These are phyloP conservation scores for Brassica napus DNA, from an alignment of 345 rosid genomes.

Conservation along the genomic window DNA sequence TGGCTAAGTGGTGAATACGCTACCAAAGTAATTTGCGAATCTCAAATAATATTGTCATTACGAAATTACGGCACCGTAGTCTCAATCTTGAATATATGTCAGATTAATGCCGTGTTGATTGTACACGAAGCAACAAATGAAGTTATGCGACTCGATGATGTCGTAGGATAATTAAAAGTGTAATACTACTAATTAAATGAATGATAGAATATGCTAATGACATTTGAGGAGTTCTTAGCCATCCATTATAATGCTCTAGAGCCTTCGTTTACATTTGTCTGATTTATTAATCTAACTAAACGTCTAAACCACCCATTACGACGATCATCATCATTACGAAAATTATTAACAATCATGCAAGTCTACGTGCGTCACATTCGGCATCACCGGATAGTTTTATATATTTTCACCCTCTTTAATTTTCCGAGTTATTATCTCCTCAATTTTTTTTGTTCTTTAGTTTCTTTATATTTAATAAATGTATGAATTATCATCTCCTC, in stretches of 20 bases:
- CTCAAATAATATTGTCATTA: neutral
- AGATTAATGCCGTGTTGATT: neutral
- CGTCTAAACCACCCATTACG: constrained; percentile 25
- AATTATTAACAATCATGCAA: constrained; percentile 22
- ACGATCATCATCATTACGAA: constrained; percentile 12
- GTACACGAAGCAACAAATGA: constrained; percentile 17
- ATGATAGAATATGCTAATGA: constrained; percentile 9
- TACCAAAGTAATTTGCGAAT: neutral
- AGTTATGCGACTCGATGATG: neutral
- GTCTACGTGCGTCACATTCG: constrained; percentile 29
- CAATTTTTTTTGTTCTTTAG: no score
- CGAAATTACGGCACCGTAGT: neutral
- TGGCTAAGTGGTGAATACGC: neutral
- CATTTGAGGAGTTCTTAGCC: constrained; percentile 17
- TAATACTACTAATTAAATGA: neutral
- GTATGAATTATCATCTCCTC: no score
- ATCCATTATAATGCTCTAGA: constrained; percentile 30
- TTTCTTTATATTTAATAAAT: no score
- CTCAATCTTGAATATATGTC: constrained; percentile 11
- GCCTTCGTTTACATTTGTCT: neutral
- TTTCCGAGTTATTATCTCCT: neutral
- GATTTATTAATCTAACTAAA: neutral
- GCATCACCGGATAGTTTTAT: constrained; percentile 3
- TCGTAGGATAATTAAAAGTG: neutral
- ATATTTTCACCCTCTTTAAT: neutral